Evolutionary conservation across 1,139 yeast genomes (phyloP), one percentile per base, ranked within the genome.

Genomic region (Yamadazyma trypodendri): DNA sequence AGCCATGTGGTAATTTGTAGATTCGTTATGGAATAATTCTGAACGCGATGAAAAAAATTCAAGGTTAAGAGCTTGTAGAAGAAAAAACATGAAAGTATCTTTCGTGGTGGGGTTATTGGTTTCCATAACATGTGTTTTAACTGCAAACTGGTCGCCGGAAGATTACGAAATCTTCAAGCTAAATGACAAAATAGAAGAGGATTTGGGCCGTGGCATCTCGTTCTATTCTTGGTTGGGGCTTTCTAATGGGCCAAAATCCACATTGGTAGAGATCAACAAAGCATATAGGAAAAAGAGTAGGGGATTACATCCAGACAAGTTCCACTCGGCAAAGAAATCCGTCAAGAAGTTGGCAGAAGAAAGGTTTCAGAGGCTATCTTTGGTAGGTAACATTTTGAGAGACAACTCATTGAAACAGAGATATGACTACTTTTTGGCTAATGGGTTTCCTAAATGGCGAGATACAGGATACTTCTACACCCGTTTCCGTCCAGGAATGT

Each of bases 391-490:
- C 52, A 81, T 89, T 39, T 72, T 90, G 42, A 68, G 89, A 44
- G 75, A 70, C 41, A 75, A 77, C 35, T 70, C 77, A 8, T 72
- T 76, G 41, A 78, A 84, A 43, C 83, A 81, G 46, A 72, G 92
- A 13, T 92, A 92, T 58, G 97, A 92, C 58, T 90, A 81, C 60
- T 92, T 87, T 61, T 67, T 85, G 40, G 69, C 75, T 28, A 77
- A 81, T 49, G 99, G 98, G 3, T 92, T 92, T 61, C 99, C 98
- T 4, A 72, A 73, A 42, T 87, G 86, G 78, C 79, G 75, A 41
- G 77, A 75, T 0, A 63, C 75, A 2, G 76, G 71, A 0, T 79
- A 75, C 55, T 67, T 63, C 38, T 77, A 75, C 45, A 60, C 75
- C 31, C 68, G 73, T 51, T 82, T 77, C 58, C 71, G 77, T 38